Base-by-base conservation (phyloP, 2,329 filamentous ascomycete species). In the Magnaporthiopsis incrustans region DNA sequence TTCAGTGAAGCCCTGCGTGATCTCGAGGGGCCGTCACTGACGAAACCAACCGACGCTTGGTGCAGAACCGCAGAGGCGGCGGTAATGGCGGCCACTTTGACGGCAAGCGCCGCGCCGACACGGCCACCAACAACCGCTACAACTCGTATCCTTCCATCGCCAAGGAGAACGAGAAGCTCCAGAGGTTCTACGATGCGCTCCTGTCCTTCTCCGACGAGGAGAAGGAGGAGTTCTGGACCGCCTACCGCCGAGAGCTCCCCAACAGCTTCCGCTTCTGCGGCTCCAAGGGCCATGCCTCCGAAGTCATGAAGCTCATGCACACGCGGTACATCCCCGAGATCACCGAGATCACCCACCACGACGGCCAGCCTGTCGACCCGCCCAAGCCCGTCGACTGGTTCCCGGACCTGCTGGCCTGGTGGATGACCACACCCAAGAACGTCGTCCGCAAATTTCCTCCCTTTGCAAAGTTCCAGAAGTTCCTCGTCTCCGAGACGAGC, bases 251-350 rank as follows among this genome's bases (percentile, higher is more conserved):
- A 68, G 93, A 98, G 73, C 81, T 99, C 62, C 95, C 95, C 64
- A 98, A 97, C 79, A 97, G 93, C 77, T 99, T 98, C 81, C 88
- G 95, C 67, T 99, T 99, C 78, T 96, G 92, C 66, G 95, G 95
- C 53, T 97, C 92, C 60, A 96, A 94, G 82, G 91, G 91, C 67
- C 94, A 99, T 78, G 95, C 95, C n/a, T 82, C 97, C 66, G 86
- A 91, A 64, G 95, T 98, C 65, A 92, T 95, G 79, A 86, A 93
- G 71, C 90, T 94, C 65, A 85, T 99, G 65, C 89, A 93, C 77
- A 86, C 91, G 64, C 85, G 90, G 76, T 97, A 97, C 75, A 91
- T 97, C 68, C 95, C 95, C 62, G 85, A 96, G 71, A 96, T 99
- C 69, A 88, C 87, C 62, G 87, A 88, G 65, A 95, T 97, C 73